These are phyloP conservation scores for Aspergillus tanneri DNA, from an alignment of 2,329 filamentous ascomycete genomes.

Conservation along the genomic window DNA sequence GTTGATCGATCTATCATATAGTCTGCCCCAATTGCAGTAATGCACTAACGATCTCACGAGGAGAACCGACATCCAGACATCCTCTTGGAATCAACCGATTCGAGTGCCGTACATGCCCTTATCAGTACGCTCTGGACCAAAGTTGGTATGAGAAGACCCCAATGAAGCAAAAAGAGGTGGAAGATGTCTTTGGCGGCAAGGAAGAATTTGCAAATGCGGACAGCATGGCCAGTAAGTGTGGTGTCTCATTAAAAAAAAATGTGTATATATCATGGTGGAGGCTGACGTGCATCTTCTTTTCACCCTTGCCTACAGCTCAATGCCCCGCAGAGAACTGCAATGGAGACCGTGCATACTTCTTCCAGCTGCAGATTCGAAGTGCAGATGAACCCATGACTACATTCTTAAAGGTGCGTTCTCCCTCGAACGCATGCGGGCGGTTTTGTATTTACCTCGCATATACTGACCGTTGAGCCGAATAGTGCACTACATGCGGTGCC, in stretches of 20 bases:
- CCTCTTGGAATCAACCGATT: slow-evolving; percentile 68
- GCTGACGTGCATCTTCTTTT: slow-evolving; percentile 16
- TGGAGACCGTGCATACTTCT: slow-evolving; percentile 84
- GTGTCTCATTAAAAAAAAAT: background rate
- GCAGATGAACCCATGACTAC: slow-evolving; percentile 98
- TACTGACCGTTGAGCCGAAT: slow-evolving; percentile 23
- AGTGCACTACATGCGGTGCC: slow-evolving; percentile 49
- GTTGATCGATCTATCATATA: slow-evolving; percentile 20
- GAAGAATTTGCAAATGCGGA: slow-evolving; percentile 90
- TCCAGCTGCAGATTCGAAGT: slow-evolving; percentile 95
- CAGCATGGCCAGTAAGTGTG: slow-evolving; percentile 62
- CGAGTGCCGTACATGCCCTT: slow-evolving; percentile 93
- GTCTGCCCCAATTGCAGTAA: slow-evolving; percentile 53
- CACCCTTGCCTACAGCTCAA: slow-evolving; percentile 56
- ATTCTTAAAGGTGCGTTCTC: slow-evolving; percentile 72
- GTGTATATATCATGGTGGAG: slow-evolving; percentile 3
- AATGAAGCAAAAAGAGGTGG: slow-evolving; percentile 82
- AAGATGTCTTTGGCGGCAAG: slow-evolving; percentile 85
- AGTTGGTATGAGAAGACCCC: slow-evolving; percentile 76
- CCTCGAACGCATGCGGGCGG: slow-evolving; percentile 16
- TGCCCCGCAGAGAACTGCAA: slow-evolving; percentile 79
- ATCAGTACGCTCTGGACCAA: slow-evolving; percentile 77
- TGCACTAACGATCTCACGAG: slow-evolving; percentile 48
- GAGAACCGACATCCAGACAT: slow-evolving; percentile 37
- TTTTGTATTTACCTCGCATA: slow-evolving; percentile 12